Percentiles rank a stretch among this genome's conserved stretches.
These are phyloP conservation scores for Neltuma alba DNA, from an alignment of 306 rosid genomes.

Conservation along the genomic window DNA sequence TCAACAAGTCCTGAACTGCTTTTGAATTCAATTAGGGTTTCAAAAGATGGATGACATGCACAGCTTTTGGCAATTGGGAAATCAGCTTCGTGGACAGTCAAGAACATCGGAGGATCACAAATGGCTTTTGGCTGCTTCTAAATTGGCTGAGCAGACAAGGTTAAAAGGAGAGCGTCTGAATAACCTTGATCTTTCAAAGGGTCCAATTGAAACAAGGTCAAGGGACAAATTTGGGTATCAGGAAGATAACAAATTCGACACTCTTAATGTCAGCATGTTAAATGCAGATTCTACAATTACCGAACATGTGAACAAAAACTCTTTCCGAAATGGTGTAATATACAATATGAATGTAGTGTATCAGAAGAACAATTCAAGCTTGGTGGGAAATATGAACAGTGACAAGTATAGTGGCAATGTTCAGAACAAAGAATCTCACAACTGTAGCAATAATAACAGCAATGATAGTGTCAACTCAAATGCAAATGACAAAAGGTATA, in stretches of 20 bases:
- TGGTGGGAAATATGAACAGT: conserved; percentile 55
- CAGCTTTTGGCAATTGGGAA: conserved; percentile 95
- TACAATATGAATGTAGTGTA: conserved; percentile 71
- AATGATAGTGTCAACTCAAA: conserved; percentile 50
- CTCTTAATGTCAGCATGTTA: conserved; percentile 73
- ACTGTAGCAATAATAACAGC: conserved; percentile 46
- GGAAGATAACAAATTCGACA: conserved; percentile 90
- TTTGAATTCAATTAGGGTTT: conserved; percentile 45
- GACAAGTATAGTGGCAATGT: conserved; percentile 69
- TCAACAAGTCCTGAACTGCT: conserved; percentile 18
- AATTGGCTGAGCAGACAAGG: conserved; percentile 91
- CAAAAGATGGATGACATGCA: conserved; percentile 69
- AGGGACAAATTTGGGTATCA: conserved; percentile 80
- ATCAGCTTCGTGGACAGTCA: conserved; percentile 91
- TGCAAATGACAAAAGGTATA: conserved; percentile 85
- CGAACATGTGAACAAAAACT: conserved; percentile 63
- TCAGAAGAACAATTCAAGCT: conserved; percentile 66
- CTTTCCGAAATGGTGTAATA: conserved; percentile 63
- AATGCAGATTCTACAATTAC: conserved; percentile 65
- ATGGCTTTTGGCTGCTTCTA: conserved; percentile 88
- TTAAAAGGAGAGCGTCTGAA: conserved; percentile 83
- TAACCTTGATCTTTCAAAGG: conserved; percentile 89
- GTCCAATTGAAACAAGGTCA: conserved; percentile 62
- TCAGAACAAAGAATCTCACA: conserved; percentile 59
- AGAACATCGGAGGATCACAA: conserved; percentile 90